Conservation (phyloP, 2,329 filamentous ascomycete species). For the Colletotrichum liaoningense region DNA sequence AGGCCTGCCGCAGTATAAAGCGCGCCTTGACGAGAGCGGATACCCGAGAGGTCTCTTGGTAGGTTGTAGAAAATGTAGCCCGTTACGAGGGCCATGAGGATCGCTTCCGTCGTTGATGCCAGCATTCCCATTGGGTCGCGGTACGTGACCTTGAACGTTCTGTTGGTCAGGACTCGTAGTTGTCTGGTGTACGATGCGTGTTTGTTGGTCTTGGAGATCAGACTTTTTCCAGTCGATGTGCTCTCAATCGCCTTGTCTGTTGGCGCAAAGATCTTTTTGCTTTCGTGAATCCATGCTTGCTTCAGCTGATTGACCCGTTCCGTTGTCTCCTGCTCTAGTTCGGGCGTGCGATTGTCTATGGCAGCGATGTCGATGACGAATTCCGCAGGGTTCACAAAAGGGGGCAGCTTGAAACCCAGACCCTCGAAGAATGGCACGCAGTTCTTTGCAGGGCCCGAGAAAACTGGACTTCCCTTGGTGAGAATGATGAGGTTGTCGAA, state of each 20-base stretch:
- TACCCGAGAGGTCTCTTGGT: conserved; percentile 74
- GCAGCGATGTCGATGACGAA: conserved; percentile 81
- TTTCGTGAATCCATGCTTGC: conserved; percentile 62
- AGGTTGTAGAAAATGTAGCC: conserved; percentile 80
- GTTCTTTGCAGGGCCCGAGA: conserved; percentile 68
- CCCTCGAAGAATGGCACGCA: conserved; percentile 74
- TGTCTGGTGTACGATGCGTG: conserved; percentile 72
- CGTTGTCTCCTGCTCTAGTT: conserved; percentile 70
- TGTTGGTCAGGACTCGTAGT: conserved; percentile 72
- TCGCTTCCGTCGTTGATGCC: conserved; percentile 75
- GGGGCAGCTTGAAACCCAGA: conserved; percentile 70
- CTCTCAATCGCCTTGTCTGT: conserved; percentile 31
- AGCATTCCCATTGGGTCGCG: conserved; percentile 83
- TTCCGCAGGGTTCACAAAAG: conserved; percentile 83
- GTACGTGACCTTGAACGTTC: conserved; percentile 78
- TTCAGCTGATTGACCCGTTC: conserved; percentile 72
- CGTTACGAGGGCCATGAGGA: conserved; percentile 76
- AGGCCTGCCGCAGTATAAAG: conserved; percentile 78
- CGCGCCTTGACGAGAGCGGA: conserved; percentile 78
- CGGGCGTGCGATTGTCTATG: conserved; percentile 76
- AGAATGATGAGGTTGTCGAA: conserved; percentile 80
- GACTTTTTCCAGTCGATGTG: conserved; percentile 18
- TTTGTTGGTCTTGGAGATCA: conserved; percentile 42
- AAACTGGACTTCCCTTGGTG: conserved; percentile 75
- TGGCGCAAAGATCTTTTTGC: conserved; percentile 39